Evolutionary conservation across 1,284 basidiomycete genomes (phyloP), one percentile per base, ranked within the genome.

Genomic region (Naganishia sp.): DNA sequence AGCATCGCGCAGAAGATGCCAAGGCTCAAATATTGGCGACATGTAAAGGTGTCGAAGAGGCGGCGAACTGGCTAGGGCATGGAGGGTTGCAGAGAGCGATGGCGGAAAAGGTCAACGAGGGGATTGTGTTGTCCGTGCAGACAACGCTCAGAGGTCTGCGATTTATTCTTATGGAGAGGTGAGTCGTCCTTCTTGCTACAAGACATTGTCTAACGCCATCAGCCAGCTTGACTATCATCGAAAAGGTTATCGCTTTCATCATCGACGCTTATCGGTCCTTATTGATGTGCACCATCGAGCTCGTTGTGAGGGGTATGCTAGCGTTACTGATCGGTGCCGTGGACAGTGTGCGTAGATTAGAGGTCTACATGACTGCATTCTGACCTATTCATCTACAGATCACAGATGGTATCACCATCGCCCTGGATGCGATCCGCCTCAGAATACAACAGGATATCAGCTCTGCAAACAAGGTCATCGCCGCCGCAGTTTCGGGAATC

Each of bases 181-280:
- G 33, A 18, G 68, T 46, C 33, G 13, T n/a, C 10, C 2, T 44
- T 5, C 23, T 5, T 13, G 36, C 15, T 6, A n/a, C 15, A 7
- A 16, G 48, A 13, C 4, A 46, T 15, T 16, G 55, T 23, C 33
- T 45, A 18, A 48, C 16, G n/a, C 18, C 15, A 9, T 7, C n/a
- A 25, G 18, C 28, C 71, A 75, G 79, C 67, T 81, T 95, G 67
- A 93, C 88, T 0, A 82, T 87, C 48, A 88, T 95, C 84, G 89
- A 94, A 75, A 86, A 83, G 0, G 86, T 95, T 72, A 88, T 95
- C 78, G 90, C 91, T 72, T 98, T 97, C 79, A 85, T 96, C 67
- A 86, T 97, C 72, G 89, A 94, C 79, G 86, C 89, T 63, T 99
- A 97, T 77, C 87, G 92, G 45, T 92, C 90, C 4, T 88, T 94